Conservation (phyloP, 352 stramenopile species). For the Phytopythium aichiense region DNA sequence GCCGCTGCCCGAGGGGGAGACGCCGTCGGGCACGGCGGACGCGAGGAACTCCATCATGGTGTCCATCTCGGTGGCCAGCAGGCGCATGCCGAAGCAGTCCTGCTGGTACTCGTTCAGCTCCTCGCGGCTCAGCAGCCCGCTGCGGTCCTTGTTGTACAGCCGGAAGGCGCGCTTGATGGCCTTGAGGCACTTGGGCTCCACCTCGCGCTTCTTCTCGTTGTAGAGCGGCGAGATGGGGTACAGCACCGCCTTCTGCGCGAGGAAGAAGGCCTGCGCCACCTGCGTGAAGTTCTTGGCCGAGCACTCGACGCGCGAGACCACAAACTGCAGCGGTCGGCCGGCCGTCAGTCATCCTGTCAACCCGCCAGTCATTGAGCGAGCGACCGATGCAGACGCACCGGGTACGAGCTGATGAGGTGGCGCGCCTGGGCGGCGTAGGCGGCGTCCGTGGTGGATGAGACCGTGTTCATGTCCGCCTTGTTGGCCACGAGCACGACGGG, state of each 20-base stretch:
- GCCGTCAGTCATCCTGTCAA: background rate
- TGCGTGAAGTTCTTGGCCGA: constrained; percentile 88
- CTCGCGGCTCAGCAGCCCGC: constrained; percentile 75
- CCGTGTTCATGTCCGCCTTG: constrained; percentile 82
- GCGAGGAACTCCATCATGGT: constrained; percentile 82
- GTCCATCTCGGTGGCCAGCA: constrained; percentile 81
- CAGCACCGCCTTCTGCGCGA: constrained; percentile 86
- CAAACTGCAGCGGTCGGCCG: constrained; percentile 37
- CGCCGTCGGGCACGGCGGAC: constrained; percentile 55
- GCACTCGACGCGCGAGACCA: constrained; percentile 80
- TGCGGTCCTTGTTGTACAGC: constrained; percentile 79
- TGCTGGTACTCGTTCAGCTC: constrained; percentile 89
- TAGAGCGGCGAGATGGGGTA: constrained; percentile 88
- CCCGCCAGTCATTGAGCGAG: background rate
- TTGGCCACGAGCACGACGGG: constrained; percentile 87
- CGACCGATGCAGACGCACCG: constrained; percentile 20
- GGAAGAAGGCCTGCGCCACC: constrained; percentile 84
- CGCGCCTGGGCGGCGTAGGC: constrained; percentile 71
- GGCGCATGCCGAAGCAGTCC: constrained; percentile 80
- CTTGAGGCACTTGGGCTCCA: constrained; percentile 78
- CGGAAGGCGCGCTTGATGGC: constrained; percentile 87
- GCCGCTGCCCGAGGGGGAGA: constrained; percentile 59
- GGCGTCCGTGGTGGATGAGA: constrained; percentile 50
- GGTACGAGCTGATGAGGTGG: constrained; percentile 67
- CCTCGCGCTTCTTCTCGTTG: constrained; percentile 77